Base-by-base conservation (phyloP, 139 green algal species). In the Chlorella sorokiniana region DNA sequence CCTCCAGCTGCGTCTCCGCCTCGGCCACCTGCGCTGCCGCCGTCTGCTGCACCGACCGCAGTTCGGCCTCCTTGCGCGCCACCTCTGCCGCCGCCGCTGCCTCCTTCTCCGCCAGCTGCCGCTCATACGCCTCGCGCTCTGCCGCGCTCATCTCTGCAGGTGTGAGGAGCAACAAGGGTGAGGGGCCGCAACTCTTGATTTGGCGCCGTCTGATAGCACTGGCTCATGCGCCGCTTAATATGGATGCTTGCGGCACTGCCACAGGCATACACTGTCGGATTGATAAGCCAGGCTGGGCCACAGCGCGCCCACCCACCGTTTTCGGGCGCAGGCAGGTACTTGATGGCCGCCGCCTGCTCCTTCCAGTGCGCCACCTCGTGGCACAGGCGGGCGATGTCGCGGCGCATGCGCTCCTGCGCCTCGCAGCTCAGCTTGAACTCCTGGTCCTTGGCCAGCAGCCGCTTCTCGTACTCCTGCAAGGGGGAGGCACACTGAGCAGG, bases 381-480 rank as follows among this genome's bases (percentile, higher is more conserved):
- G 71, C 87, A 40, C 31, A 90, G 73, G 37, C 69, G 42, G 6
- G 44, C 31, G 1, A 87, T 69, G 70, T 86, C 40, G 40, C 51
- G 76, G 37, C 86, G 73, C 62, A 90, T 59, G 42, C 52, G 76
- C 31, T 69, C 63, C 7, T 88, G 29, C 27, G 74, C 61, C 63
- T 90, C 84, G 59, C 87, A 75, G 18, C 71, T 44, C 37, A 56
- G 72, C 27, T 91, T 92, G 45, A 95, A 65, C 72, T 96, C 91
- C 16, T 93, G 87, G 68, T 97, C 94, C 83, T 96, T 97, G 4
- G 69, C 68, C 59, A 95, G 83, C 78, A 97, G 86, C 16, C 92
- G 85, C 69, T 92, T 90, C 85, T 97, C 94, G 61, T 97, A 97
- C 86, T 97, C 94, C 77, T 93, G 82, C n/a, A n/a, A 33, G 63